Percentiles rank a stretch among this genome's conserved stretches.
These are phyloP conservation scores for Pleurotus pulmonarius DNA, from an alignment of 768 basidiomycete species.

Conservation along the genomic window DNA sequence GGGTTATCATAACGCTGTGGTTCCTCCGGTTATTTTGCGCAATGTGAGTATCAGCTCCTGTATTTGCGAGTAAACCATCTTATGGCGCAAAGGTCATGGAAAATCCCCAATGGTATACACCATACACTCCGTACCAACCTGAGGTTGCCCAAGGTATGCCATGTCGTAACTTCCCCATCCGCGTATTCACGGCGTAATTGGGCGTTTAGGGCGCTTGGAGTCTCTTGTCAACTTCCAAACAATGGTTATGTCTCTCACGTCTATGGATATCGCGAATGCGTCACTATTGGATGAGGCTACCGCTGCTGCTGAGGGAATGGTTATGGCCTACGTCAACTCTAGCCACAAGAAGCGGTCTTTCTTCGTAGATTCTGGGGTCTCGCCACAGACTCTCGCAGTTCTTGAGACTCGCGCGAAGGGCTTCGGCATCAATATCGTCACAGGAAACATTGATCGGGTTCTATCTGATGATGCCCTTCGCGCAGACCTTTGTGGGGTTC, in stretches of 20 bases:
- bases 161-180: slow-evolving; percentile 12
- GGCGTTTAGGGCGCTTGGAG: slow-evolving; percentile 78
- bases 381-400: slow-evolving; percentile 88
- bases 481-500: slow-evolving; percentile 74
- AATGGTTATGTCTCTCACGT: slow-evolving; percentile 91
- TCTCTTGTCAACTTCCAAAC: slow-evolving; percentile 97
- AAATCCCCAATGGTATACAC: slow-evolving; percentile 98
- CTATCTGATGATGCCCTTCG: slow-evolving; percentile 50
- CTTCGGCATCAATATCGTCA: slow-evolving; percentile 80
- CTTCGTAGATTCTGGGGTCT: slow-evolving; percentile 77
- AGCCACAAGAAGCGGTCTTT: slow-evolving; percentile 78
- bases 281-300: slow-evolving; percentile 94
- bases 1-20: slow-evolving; percentile 94
- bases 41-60: slow-evolving; percentile 51
- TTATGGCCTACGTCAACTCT: slow-evolving; percentile 77
- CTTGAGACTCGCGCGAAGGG: slow-evolving; percentile 89
- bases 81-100: slow-evolving; percentile 63
- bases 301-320: slow-evolving; percentile 95
- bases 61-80: not conserved
- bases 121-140: slow-evolving; percentile 93
- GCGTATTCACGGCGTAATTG: slow-evolving; percentile 2
- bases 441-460: slow-evolving; percentile 55
- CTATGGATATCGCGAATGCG: slow-evolving; percentile 94
- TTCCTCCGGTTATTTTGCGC: slow-evolving; percentile 92
- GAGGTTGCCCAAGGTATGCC: slow-evolving; percentile 95